Conservation (phyloP, 192 early-diverging fungal species). For the Coemansia sp. region DNA sequence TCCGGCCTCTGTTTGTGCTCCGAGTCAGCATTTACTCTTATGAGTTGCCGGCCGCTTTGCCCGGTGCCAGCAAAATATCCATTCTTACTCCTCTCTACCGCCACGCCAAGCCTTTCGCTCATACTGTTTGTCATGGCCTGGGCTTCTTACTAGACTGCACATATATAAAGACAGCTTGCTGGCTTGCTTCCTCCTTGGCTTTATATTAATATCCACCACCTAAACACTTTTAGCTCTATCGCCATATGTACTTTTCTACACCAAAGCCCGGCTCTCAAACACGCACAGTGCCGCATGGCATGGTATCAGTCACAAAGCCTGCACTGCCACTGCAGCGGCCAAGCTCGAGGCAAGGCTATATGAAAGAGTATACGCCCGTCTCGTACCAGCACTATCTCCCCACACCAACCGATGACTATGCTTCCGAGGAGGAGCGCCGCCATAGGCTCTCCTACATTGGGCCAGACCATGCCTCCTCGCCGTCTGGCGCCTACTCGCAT, state of each 20-base stretch:
- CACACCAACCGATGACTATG: conserved; percentile 21
- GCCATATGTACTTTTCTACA: conserved; percentile 16
- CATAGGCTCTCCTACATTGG: conserved; percentile 14
- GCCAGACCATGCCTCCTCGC: conserved; percentile 24
- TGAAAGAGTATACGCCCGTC: not conserved
- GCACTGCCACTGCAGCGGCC: conserved; percentile 12
- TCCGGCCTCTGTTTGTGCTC: conserved; percentile 1
- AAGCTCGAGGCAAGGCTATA: not conserved
- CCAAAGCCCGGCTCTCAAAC: conserved; percentile 13
- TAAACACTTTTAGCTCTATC: not conserved
- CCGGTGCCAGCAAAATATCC: conserved; percentile 11
- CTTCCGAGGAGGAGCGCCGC: conserved; percentile 10
- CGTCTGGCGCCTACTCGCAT: conserved; percentile 25
- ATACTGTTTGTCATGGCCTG: not conserved
- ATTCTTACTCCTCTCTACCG: not conserved
- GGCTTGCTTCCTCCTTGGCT: not conserved
- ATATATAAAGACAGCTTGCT: not conserved
- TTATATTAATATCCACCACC: not conserved
- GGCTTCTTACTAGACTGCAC: not conserved
- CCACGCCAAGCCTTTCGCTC: not conserved
- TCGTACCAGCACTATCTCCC: conserved; percentile 4
- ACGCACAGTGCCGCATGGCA: conserved; percentile 4
- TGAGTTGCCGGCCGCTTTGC: conserved; percentile 1
- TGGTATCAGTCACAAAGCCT: not conserved
- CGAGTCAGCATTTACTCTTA: conserved; percentile 8